Evolutionary conservation across 2,329 filamentous ascomycete genomes (phyloP).

Genomic region (Metarhizium anisopliae): DNA sequence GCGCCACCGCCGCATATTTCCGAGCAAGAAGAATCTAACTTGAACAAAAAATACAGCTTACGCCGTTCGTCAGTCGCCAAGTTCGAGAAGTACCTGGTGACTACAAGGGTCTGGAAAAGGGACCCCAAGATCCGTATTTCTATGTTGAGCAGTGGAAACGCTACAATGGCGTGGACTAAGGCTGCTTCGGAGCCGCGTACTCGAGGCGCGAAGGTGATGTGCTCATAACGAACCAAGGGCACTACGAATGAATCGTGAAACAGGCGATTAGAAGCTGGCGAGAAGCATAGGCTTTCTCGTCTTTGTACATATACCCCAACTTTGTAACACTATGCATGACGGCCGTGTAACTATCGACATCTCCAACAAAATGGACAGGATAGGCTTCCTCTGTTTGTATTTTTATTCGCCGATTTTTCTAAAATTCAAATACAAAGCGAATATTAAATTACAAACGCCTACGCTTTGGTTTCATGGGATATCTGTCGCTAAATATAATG

Average conservation of each 20-base stretch:
- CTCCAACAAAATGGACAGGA: neutral
- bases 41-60: slow-evolving; percentile 45
- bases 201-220: slow-evolving; percentile 2
- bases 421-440: neutral
- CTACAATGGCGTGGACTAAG: slow-evolving; percentile 53
- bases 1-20: neutral
- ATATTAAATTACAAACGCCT: neutral
- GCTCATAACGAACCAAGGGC: neutral
- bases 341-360: neutral
- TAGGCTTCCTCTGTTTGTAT: slow-evolving; percentile 10
- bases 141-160: slow-evolving; percentile 60
- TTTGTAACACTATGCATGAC: slow-evolving; percentile 22
- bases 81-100: slow-evolving; percentile 44
- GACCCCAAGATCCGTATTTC: slow-evolving; percentile 50
- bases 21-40: slow-evolving; percentile 9
- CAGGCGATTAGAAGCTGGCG: neutral
- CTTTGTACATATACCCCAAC: slow-evolving; percentile 21
- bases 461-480: slow-evolving; percentile 7
- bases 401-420: neutral
- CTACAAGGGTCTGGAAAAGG: slow-evolving; percentile 42
- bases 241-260: neutral
- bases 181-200: slow-evolving; percentile 1
- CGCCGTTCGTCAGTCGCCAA: slow-evolving; percentile 63
- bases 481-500: slow-evolving; percentile 4
- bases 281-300: slow-evolving; percentile 10